Evolutionary conservation across 2,329 filamentous ascomycete species (phyloP).

Genomic region (Claviceps arundinis): DNA sequence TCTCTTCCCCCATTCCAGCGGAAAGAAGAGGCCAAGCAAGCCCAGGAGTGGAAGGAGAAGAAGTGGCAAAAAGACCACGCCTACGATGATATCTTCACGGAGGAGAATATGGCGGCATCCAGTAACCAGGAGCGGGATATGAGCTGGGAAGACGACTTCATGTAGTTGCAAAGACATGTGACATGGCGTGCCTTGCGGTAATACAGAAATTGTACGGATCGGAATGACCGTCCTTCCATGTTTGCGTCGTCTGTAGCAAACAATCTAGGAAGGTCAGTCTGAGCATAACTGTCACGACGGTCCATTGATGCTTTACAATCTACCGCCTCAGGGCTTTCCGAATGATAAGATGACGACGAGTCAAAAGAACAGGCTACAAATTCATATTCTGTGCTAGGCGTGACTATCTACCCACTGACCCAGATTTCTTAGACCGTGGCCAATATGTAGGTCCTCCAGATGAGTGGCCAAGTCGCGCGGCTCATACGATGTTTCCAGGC

Average conservation of each 20-base stretch:
- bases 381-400: background rate
- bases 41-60: conserved; percentile 73
- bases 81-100: conserved; percentile 82
- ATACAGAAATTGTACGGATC: too few relatives aligned
- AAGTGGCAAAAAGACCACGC: conserved; percentile 97
- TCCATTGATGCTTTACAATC: too few relatives aligned
- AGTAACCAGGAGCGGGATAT: conserved; percentile 77
- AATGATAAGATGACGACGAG: too few relatives aligned
- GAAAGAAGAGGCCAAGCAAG: conserved; percentile 61
- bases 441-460: conserved; percentile 21
- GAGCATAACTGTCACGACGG: too few relatives aligned
- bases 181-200: too few relatives aligned
- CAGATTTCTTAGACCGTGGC: conserved; percentile 17
- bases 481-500: conserved; percentile 16
- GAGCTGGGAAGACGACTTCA: conserved; percentile 83
- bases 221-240: too few relatives aligned
- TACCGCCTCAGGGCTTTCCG: too few relatives aligned
- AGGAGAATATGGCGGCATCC: conserved; percentile 61
- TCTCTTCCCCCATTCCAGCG: conserved; percentile 35
- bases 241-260: too few relatives aligned
- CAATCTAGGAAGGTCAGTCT: too few relatives aligned
- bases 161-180: conserved; percentile 36
- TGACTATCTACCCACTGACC: conserved; percentile 9
- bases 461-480: conserved; percentile 15
- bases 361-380: too few relatives aligned